Evolutionary conservation across 148 eudicot species (phyloP), one percentile per base, ranked within the genome.

Genomic region (Cornus suecica): DNA sequence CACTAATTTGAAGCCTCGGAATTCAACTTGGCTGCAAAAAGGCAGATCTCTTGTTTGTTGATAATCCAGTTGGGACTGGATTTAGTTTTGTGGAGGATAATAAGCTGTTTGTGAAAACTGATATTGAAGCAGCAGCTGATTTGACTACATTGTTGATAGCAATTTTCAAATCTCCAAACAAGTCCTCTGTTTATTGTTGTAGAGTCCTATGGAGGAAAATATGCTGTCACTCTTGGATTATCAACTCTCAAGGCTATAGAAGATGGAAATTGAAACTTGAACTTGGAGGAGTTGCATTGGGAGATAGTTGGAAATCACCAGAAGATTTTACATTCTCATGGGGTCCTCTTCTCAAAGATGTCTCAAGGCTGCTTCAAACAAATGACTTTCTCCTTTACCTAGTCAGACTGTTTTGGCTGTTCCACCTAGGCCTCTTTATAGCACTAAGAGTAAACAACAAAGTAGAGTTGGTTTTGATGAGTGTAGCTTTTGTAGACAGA

Each of bases 141-240:
- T 77, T 90, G 75, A 87, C 96, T 9, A 88, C 78, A 71, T 75
- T 90, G 64, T 79, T 92, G 80, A 83, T 83, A 41, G 77, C 80
- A n/a, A 54, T 94, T 42, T 94, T 88, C 79, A 89, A 78, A 51
- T 22, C 82, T 92, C 15, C 91, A 89, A 52, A 86, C 85, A 52
- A 92, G 90, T 51, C 93, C 91, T 65, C 80, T 94, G 42, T 92
- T 85, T 65, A 76, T 94, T 18, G 92, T 94, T 28, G 97, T 96
- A 16, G 98, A 94, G 81, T 94, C 98, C 27, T 94, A 92, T 83
- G 98, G 98, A n/a, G 98, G 98, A 34, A 94, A 92, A 77, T 92
- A 15, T 82, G 98, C 97, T 58, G 94, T 84, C 37, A 88, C 94
- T 65, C 88, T 88, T 80, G 98, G 84, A 41, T 86, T 94, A 60